phyloP scores from a whole-genome alignment of 371 early-diverging fungal species.

The Actinomortierella wolfii region DNA sequence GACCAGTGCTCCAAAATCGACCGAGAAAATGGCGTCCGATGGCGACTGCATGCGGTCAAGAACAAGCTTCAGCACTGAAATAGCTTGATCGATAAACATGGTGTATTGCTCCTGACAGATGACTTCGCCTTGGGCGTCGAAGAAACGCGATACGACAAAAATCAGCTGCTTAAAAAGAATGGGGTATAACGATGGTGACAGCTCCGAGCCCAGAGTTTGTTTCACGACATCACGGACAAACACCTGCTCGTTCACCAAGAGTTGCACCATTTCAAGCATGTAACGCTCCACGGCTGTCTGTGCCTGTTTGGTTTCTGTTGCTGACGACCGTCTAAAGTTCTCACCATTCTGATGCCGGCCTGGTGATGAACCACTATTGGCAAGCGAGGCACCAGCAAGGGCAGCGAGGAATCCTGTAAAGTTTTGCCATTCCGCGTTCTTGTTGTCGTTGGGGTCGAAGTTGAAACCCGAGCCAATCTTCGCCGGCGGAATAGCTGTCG shows the following conservation, averaged over 20 bases:
- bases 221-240: slow-evolving; percentile 91
- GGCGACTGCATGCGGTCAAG: slow-evolving; percentile 82
- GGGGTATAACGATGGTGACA: slow-evolving; percentile 82
- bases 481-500: slow-evolving; percentile 37
- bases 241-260: slow-evolving; percentile 83
- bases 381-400: slow-evolving; percentile 76
- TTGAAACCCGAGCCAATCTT: slow-evolving; percentile 37
- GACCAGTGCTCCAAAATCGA: slow-evolving; percentile 84
- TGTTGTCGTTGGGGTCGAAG: slow-evolving; percentile 20
- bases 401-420: slow-evolving; percentile 88
- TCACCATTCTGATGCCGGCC: slow-evolving; percentile 42
- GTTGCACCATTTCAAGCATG: slow-evolving; percentile 84
- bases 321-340: slow-evolving; percentile 33
- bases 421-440: slow-evolving; percentile 73
- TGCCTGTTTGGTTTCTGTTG: slow-evolving; percentile 28
- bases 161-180: slow-evolving; percentile 86
- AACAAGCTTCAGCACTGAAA: slow-evolving; percentile 82
- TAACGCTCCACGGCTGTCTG: slow-evolving; percentile 78
- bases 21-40: slow-evolving; percentile 67
- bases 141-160: slow-evolving; percentile 75
- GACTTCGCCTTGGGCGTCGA: slow-evolving; percentile 77
- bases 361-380: slow-evolving; percentile 33
- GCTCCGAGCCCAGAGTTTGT: slow-evolving; percentile 86
- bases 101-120: slow-evolving; percentile 80
- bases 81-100: slow-evolving; percentile 88